Base-by-base conservation (phyloP, 1,139 yeast genomes). In the Scheffersomyces stambukii region DNA sequence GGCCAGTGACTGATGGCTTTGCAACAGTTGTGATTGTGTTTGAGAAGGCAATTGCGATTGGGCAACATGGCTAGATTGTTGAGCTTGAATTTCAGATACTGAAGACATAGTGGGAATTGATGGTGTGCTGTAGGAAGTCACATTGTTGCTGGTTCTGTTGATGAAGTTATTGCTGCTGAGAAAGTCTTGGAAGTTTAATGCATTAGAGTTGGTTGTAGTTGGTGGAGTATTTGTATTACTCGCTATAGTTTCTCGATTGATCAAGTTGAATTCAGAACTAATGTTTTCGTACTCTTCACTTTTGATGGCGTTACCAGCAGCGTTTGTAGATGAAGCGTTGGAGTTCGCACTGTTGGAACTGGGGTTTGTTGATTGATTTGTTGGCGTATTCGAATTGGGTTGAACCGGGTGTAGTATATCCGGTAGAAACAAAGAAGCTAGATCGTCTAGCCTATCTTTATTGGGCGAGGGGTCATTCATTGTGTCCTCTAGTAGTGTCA, bases 361-460 rank as follows among this genome's bases (percentile, higher is more conserved):
- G 7, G 23, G 13, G n/a, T 31, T 29, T 6, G 34, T 15, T 10
- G 21, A 13, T 14, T 24, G 21, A 9, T 24, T n/a, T 7, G 5
- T 25, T 5, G 40, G 34, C 13, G 41, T 29, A 8, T 42, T 28
- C 8, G 25, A 17, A 13, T 11, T 25, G 10, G 32, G 25, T 15
- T 31, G 40, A 7, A 29, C 25, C 13, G 52, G 60, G 29, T 58
- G 64, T 19, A 64, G 50, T 16, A 63, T 57, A 29, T 66, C 72
- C 4, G 71, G 71, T 20, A 66, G 45, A 30, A 66, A 66, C 29
- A 66, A 51, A 17, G 70, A 57, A 24, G 70, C 62, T 27, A 66
- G 50, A 43, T 66, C 73, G 35, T 65, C 70, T 24, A 58, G 53
- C 19, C 53, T 43, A 21, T 52, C 58, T 33, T 54, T 52, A n/a